Base-by-base conservation (phyloP, 805 yeast genomes). In the Sporopachydermia lactativora region DNA sequence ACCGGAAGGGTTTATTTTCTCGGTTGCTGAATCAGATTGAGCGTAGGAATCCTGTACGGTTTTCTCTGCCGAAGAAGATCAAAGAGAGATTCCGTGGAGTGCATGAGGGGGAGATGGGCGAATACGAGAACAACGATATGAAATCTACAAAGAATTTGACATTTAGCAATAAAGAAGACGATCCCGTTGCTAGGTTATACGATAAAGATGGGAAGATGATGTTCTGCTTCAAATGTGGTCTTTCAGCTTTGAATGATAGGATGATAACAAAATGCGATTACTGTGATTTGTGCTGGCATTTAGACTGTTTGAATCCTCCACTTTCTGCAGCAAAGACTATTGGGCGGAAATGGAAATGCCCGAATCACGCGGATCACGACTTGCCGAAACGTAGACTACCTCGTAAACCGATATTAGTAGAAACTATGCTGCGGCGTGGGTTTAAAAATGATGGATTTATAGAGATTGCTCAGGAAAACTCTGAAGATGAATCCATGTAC, bases 311-410 rank as follows among this genome's bases (percentile, higher is more conserved):
- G 13, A 66, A 70, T 40, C 81, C 83, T 1, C 94, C 95, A 1
- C 61, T 84, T 49, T 68, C 83, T 13, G 65, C 79, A 4, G 73
- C 79, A 15, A 83, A 84, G 50, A 75, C 79, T 35, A 54, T 82
- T 36, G 94, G 92, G 2, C 66, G 67, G 37, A 82, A 78, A 56
- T 89, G 96, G 97, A 77, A 73, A 61, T 92, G 95, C 58, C 97
- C 96, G 2, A 79, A 81, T 49, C 96, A 85, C 60, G 73, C 75
- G 15, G 81, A 71, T 38, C 64, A 59, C 35, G 56, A 72, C 16
- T 46, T 67, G n/a, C 66, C 66, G 19, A 48, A 46, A 8, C 42
- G 64, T 11, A 60, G 66, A 42, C 49, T 58, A 51, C 65, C 71
- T 47, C 70, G 66, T 47, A 71, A 68, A 47, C 73, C 73, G 37